Percentiles rank a stretch among this genome's conserved stretches.
phyloP scores from a whole-genome alignment of 169 alveolate genomes.

The Eimeria acervulina region DNA sequence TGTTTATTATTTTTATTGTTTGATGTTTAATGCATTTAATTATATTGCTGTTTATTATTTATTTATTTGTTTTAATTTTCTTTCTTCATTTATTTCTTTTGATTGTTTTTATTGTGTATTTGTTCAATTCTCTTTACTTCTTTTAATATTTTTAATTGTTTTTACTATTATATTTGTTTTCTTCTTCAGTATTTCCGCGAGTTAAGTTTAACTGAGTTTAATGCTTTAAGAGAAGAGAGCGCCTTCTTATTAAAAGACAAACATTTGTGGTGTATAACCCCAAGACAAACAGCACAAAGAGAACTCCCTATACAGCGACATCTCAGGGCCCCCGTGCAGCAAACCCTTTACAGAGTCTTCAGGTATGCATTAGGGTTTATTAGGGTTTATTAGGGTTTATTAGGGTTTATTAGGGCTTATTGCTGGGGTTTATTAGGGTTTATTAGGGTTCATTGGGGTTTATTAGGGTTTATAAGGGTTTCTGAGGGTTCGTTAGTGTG shows the following conservation, averaged over 20 bases:
- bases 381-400: background rate
- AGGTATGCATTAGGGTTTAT: background rate
- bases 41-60: no score
- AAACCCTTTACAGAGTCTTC: background rate
- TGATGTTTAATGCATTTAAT: no score
- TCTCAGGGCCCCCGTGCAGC: conserved; percentile 10
- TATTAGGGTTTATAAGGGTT: no score
- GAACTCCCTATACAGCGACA: conserved; percentile 12
- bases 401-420: background rate
- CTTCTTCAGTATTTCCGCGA: background rate
- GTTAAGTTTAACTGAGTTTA: background rate
- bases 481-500: no score
- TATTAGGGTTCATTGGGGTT: no score
- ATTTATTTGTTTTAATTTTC: no score
- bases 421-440: background rate
- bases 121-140: no score
- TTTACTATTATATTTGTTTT: background rate
- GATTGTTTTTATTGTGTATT: background rate
- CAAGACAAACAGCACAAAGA: conserved; percentile 7
- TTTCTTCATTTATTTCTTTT: no score
- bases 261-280: background rate
- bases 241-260: background rate
- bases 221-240: background rate
- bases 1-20: no score
- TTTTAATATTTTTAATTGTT: no score